Evolutionary conservation across 106 monocot species (phyloP), one percentile per base, ranked within the genome.

Genomic region (Dendrobium catenatum): DNA sequence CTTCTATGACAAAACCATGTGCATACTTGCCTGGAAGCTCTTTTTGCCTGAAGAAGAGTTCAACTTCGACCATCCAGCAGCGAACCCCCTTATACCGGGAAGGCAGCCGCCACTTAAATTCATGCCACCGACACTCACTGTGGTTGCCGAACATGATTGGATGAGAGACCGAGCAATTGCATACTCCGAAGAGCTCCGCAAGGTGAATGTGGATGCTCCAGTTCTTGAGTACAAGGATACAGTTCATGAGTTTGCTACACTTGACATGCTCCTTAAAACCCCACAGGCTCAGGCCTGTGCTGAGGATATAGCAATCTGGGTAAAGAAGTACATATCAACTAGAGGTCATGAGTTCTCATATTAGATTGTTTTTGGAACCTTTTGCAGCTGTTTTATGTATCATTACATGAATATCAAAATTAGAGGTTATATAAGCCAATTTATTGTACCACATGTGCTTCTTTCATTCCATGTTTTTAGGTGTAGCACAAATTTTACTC

Each of bases 211-310:
- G 2, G 91, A 91, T 54, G 88, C 91, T 5, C 91, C 91, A 4
- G 88, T 91, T 29, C 85, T 91, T 6, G 91, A 91, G 77, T 91
- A 91, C 83, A 91, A 91, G 78, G 91, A 91, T 67, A 80, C 91
- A 37, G 91, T 91, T 33, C 88, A 91, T 61, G 91, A 85, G 29
- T 91, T 91, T 67, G 91, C 91, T 15, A 88, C 91, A 4, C 91
- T 91, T 10, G 88, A 91, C 47, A 83, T 88, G 75, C 83, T 91
- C 43, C 86, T 89, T n/a, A 89, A 81, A 80, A 89, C 92, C 41
- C 92, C 92, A 5, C 92, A 89, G 76, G 89, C 92, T 1, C 89
- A 84, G 87, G 89, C 88, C 31, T 92, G 89, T 48, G 84, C 80
- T 4, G 92, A 92, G 55, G 92, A 92, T 66, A 88, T 92, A 11